A percentile compares a stretch with the other conserved stretches of the same genome.
Conservation (phyloP, 176 grass and related monocot genomes). For the Oryza brachyantha region DNA sequence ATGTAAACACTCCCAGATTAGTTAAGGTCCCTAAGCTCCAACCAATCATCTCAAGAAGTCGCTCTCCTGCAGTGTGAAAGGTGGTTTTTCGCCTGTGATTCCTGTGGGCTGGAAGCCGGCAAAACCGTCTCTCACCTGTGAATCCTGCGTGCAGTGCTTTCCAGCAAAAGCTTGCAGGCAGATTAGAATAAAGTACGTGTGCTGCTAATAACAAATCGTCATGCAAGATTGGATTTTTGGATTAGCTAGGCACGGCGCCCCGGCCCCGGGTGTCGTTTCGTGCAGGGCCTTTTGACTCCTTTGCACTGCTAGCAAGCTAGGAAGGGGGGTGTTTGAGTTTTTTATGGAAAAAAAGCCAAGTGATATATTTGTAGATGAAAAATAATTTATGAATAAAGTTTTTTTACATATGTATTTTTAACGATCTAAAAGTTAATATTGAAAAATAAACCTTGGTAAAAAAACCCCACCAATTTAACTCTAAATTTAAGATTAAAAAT, state of each 20-base stretch:
- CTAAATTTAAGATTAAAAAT: too few species aligned
- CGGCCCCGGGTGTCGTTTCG: conserved; percentile 41
- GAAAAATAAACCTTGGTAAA: too few species aligned
- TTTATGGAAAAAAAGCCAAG: too few species aligned
- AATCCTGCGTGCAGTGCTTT: conserved; percentile 34
- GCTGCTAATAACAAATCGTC: not conserved
- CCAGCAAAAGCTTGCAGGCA: conserved; percentile 24
- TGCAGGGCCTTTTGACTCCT: conserved; percentile 30
- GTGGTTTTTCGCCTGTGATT: conserved; percentile 13
- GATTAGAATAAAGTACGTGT: not conserved
- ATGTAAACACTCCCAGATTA: not conserved
- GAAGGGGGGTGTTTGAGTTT: too few species aligned
- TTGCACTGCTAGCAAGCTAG: not conserved
- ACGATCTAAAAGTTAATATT: too few species aligned
- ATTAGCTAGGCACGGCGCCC: conserved; percentile 6
- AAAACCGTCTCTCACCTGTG: conserved; percentile 16
- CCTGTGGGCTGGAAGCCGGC: conserved; percentile 19
- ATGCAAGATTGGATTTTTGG: not conserved
- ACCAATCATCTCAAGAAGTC: not conserved
- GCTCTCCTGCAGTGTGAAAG: conserved; percentile 40
- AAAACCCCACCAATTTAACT: too few species aligned
- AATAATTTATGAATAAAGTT: too few species aligned
- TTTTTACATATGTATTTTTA: too few species aligned
- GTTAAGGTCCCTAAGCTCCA: not conserved
- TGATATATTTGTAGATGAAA: too few species aligned